Percentiles rank a stretch among this genome's conserved stretches.
These are phyloP conservation scores for Gnomoniopsis smithogilvyi DNA, from an alignment of 2,329 filamentous ascomycete species.

Conservation along the genomic window DNA sequence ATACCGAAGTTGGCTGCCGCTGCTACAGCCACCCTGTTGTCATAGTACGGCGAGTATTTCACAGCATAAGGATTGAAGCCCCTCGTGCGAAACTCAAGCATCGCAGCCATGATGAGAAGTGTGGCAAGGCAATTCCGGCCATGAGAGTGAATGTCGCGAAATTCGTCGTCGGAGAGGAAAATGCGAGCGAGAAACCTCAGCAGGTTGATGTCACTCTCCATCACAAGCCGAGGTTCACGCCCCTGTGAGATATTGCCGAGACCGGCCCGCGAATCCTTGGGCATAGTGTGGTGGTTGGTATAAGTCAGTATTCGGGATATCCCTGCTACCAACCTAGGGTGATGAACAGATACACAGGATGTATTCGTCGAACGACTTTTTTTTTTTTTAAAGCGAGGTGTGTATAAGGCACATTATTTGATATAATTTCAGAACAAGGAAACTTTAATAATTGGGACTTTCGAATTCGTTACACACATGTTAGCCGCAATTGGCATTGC, in stretches of 20 bases:
- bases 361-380: too few species aligned
- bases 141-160: background rate
- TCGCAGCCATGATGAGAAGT: conserved; percentile 41
- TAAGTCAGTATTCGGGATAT: background rate
- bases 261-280: background rate
- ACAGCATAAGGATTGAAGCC: conserved; percentile 96
- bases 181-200: background rate
- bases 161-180: background rate
- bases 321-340: background rate
- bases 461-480: too few species aligned
- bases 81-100: conserved; percentile 92
- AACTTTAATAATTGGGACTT: too few species aligned
- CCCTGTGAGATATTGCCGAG: background rate
- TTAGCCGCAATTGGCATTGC: too few species aligned
- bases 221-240: conserved; percentile 15
- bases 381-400: too few species aligned
- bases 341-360: too few species aligned
- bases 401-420: too few species aligned
- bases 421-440: too few species aligned
- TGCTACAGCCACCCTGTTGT: conserved; percentile 87
- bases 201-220: conserved; percentile 11
- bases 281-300: too few species aligned
- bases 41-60: conserved; percentile 98
- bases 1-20: conserved; percentile 94
- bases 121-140: background rate